Conservation (phyloP, 2,329 filamentous ascomycete species). For the Dryadomyces quercus-mongolicae region DNA sequence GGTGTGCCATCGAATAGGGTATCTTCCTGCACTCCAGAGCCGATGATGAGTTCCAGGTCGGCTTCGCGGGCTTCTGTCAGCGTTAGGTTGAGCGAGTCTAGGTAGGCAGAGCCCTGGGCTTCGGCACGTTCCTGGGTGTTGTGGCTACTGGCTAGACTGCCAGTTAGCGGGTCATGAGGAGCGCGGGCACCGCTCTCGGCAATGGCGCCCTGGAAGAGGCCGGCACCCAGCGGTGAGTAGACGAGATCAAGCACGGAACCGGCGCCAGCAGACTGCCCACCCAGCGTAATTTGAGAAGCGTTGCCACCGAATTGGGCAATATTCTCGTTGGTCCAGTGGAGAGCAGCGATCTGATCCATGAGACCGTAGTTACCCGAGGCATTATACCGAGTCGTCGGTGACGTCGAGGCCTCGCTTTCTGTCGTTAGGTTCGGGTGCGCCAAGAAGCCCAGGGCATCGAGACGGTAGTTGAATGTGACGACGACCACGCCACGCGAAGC, state of each 20-base stretch:
- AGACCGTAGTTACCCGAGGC: conserved; percentile 30
- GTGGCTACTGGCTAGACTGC: not conserved
- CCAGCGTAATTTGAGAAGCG: conserved; percentile 22
- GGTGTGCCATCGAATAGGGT: not conserved
- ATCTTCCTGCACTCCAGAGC: too few relatives aligned
- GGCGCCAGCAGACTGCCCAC: not conserved
- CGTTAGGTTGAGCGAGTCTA: not conserved
- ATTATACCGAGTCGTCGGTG: not conserved
- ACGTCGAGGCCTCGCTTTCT: not conserved
- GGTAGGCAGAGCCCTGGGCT: not conserved
- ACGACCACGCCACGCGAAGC: not conserved
- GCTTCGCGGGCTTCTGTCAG: not conserved
- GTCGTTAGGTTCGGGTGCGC: not conserved
- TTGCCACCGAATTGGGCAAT: conserved; percentile 37
- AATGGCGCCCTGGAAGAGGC: not conserved
- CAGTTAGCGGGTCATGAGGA: not conserved
- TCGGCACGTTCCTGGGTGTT: not conserved
- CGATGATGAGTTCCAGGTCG: not conserved
- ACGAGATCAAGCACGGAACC: not conserved
- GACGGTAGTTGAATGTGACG: not conserved
- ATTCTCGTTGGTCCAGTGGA: conserved; percentile 37
- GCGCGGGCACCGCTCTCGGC: not conserved
- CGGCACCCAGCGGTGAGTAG: not conserved
- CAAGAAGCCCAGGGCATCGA: not conserved
- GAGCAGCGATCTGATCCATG: conserved; percentile 32